Evolutionary conservation across 306 rosid genomes (phyloP), one percentile per base, ranked within the genome.

Genomic region (Luffa acutangula): DNA sequence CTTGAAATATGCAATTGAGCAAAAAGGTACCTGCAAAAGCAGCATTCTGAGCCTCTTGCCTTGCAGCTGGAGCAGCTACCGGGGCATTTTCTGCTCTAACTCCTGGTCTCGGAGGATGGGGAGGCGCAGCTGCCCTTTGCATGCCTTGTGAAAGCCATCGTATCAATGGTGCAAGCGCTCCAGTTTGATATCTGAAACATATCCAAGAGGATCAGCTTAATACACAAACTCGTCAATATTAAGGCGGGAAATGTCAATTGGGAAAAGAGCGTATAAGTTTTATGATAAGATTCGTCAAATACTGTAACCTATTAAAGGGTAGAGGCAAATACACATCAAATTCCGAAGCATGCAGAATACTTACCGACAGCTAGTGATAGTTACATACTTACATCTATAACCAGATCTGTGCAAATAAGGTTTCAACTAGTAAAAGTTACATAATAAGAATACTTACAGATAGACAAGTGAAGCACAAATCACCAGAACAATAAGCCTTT

Each of bases 41-140:
- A 82, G 88, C 96, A 86, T 87, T 84, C 25, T 82, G 91, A 64
- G 34, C 80, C 52, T 87, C 97, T 81, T 52, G 93, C 85, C 98
- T 78, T 77, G 87, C 93, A 85, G 90, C 89, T 80, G 96, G 90
- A 39, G 76, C 83, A 83, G 91, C 89, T 77, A 91, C 89, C 12
- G 57, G 84, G 78, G 51, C 87, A 84, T 91, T 88, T 33, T 88
- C 98, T 53, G 84, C 90, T 91, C 93, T 84, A 75, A 85, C 90
- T 65, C 91, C 92, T 69, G 94, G 92, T 82, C 97, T 95, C 57
- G 88, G 92, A 58, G 90, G 95, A 54, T 84, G 92, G 82, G 97
- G 98, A 80, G 98, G 97, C 49, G 88, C 97, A 77, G 96, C 97
- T 7, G 97, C 98, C 85, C 96, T 91, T 82, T 90, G 96, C 99